Percentiles rank a stretch among this genome's conserved stretches.
Conservation (phyloP, 2,329 filamentous ascomycete genomes). For the Podosphaera aphanis region DNA sequence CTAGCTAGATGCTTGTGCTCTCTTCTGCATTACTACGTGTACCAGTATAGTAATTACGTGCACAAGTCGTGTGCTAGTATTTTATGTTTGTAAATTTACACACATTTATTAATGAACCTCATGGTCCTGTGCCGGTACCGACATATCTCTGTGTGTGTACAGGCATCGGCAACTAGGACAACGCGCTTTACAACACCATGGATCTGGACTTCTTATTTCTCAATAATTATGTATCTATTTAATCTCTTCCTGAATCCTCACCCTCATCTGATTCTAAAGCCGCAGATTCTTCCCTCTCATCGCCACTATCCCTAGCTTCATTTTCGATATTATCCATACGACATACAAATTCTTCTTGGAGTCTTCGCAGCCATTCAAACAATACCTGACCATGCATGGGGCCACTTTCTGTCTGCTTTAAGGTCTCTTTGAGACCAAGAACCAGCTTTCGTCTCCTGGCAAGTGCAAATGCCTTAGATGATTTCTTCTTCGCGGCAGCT, state of each 20-base stretch:
- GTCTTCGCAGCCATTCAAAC: constrained; percentile 34
- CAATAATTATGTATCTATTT: no score
- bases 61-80: no score
- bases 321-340: constrained; percentile 42
- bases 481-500: constrained; percentile 32
- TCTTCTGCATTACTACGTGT: no score
- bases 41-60: no score
- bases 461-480: constrained; percentile 32
- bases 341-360: constrained; percentile 53
- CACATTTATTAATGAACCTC: no score
- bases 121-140: no score
- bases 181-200: no score
- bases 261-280: constrained; percentile 1
- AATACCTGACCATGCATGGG: constrained; percentile 41
- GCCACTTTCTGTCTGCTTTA: constrained; percentile 43
- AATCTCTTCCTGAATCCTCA: neutral
- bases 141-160: no score
- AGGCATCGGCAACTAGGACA: no score
- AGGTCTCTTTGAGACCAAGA: constrained; percentile 45
- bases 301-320: constrained; percentile 7
- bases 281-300: constrained; percentile 1
- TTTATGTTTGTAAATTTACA: no score
- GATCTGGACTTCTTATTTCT: no score
- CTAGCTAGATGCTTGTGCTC: no score
- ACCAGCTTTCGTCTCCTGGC: constrained; percentile 49